Conservation (phyloP, 2,329 filamentous ascomycete genomes). For the Teratosphaeria zuluensis region DNA sequence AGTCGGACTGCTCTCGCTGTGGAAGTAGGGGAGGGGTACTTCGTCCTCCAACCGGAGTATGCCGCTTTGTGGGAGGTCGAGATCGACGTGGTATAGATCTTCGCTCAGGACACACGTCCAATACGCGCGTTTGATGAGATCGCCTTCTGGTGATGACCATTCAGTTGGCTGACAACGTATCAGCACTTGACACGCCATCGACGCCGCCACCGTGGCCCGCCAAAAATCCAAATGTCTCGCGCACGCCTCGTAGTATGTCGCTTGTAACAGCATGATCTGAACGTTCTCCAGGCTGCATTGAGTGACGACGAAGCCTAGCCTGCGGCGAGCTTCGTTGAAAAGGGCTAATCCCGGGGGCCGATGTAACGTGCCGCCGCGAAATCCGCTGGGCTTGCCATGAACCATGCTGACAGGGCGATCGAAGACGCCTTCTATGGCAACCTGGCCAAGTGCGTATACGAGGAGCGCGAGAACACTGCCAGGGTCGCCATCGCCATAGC, state of each 20-base stretch:
- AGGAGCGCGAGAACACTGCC: slow-evolving; percentile 46
- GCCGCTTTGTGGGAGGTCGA: slow-evolving; percentile 48
- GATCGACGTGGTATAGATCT: slow-evolving; percentile 48
- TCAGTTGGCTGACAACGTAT: slow-evolving; percentile 41
- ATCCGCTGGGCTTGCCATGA: slow-evolving; percentile 41
- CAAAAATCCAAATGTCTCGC: slow-evolving; percentile 45
- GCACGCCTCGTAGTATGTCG: slow-evolving; percentile 24
- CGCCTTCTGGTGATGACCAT: slow-evolving; percentile 38
- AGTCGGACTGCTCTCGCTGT: slow-evolving; percentile 11
- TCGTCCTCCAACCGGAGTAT: slow-evolving; percentile 43
- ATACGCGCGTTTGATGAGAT: slow-evolving; percentile 46
- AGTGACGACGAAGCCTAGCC: slow-evolving; percentile 49
- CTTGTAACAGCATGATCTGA: slow-evolving; percentile 48
- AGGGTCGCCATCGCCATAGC: slow-evolving; percentile 41
- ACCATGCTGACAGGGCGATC: slow-evolving; percentile 37
- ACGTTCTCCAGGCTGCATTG: slow-evolving; percentile 50
- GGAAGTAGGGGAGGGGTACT: slow-evolving; percentile 48
- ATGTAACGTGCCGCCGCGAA: slow-evolving; percentile 42
- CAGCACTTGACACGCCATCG: slow-evolving; percentile 47
- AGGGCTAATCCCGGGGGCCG: slow-evolving; percentile 48
- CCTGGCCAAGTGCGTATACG: slow-evolving; percentile 50
- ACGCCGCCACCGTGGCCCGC: slow-evolving; percentile 48
- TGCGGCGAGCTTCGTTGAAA: slow-evolving; percentile 53
- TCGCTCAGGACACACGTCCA: slow-evolving; percentile 46
- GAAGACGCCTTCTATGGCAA: slow-evolving; percentile 43